Base-by-base conservation (phyloP, 2,329 filamentous ascomycete species). In the Penicillium janthinellum region DNA sequence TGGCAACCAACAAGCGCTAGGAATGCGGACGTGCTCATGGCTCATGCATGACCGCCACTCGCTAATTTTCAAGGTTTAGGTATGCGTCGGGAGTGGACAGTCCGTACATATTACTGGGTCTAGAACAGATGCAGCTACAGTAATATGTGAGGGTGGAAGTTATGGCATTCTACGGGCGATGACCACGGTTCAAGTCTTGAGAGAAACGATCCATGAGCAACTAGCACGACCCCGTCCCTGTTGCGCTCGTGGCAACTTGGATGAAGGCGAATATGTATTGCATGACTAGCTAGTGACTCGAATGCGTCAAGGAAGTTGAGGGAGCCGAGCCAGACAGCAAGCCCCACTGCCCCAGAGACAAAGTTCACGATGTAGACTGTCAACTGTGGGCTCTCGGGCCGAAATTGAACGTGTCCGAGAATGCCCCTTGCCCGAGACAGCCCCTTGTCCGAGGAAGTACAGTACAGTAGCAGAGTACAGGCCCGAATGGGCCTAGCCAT, bases 401-500 rank as follows among this genome's bases (percentile, higher is more conserved):
- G 58, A 60, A 7, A 54, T 38, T 34, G 20, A 41, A 37, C 25
- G 51, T 37, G 17, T 55, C 42, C 52, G 52, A 35, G 52, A 52
- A n/a, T 6, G 31, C 7, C 7, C 31, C 31, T 31, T 31, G 31
- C 31, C 31, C 22, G 52, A 7, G 45, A 12, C 42, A 22, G 38
- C 35, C 34, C 20, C 38, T 28, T 28, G 49, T 41, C 35, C 49
- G 22, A 39, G 11, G 35, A n/a, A 39, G 47, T 11, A n/a, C n/a
- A n/a, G n/a, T n/a, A n/a, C n/a, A 22, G 22, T 22, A 22, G 22
- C 22, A 22, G 2, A 22, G 22, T 22, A 22, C 22, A 22, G 22
- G 22, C 22, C 22, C 10, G 22, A 61, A 62, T 17, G 28, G 59
- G 60, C 11, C 56, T 63, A 62, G 56, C 42, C 48, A 38, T 52